Evolutionary conservation across 176 grass and related monocot genomes (phyloP), one percentile per base, ranked within the genome.

Genomic region (Typha latifolia): DNA sequence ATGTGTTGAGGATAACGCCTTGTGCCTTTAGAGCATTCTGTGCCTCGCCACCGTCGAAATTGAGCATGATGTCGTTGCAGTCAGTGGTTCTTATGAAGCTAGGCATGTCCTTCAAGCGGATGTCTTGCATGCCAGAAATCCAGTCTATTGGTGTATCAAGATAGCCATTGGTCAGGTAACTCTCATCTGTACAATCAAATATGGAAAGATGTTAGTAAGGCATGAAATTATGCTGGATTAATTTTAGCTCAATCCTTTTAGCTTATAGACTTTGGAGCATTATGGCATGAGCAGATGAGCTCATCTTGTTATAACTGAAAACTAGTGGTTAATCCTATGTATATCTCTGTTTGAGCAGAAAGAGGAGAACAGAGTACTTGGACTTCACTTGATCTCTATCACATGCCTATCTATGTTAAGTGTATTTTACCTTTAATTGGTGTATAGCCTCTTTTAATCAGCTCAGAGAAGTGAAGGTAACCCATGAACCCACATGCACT

Each of bases 1-100:
- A 90, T 10, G 86, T 95, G 74, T 90, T 88, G 12, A 93, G 62
- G 66, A 93, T 85, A 34, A 93, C 27, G n/a, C 79, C 90, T 5
- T 71, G 57, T 43, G 91, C 91, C 7, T 32, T 61, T 19, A 67
- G 49, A n/a, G 68, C 29, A 67, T 78, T 80, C 62, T 70, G 73
- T 1, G 82, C 67, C 63, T 88, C 84, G 14, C 26, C 24, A 0
- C 71, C 49, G 1, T 66, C 62, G 65, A 81, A 91, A 37, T 68
- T 51, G 22, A 88, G 61, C 84, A 91, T 76, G 82, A 63, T 76
- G 48, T 96, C 84, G 20, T 85, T 68, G 14, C 49, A 73, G 49
- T 96, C 69, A n/a, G 79, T 81, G 19, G 79, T 85, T 63, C 79
- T 79, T 11, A 96, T 70, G 73, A 91, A 96, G 71, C 79, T 91